Evolutionary conservation across 2,329 filamentous ascomycete species (phyloP), one percentile per base, ranked within the genome.

Genomic region (Hymenoscyphus fraxineus): DNA sequence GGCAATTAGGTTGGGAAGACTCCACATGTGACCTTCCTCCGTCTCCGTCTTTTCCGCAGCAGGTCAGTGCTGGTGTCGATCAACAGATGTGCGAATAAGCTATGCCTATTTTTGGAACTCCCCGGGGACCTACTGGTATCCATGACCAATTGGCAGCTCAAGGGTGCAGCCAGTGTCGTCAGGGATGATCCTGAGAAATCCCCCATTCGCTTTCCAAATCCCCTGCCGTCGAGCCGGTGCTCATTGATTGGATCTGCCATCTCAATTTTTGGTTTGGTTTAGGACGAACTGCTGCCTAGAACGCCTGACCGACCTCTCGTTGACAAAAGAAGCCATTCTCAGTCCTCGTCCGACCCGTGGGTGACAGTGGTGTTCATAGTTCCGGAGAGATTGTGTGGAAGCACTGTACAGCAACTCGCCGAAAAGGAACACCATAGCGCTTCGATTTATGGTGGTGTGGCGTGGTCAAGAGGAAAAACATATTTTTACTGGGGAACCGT

Each of bases 241-340:
- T 19, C 31, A 16, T 27, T 57, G 31, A 57, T 57, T 57, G 55
- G 22, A 19, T 12, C 22, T n/a, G 55, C 13, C 27, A n/a, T 13
- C 27, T 57, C 31, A 19, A 5, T 57, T 57, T 27, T 13, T 7
- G 9, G 35, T 3, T 35, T 35, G 55, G n/a, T 60, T 31, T 60
- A 19, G 40, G n/a, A 60, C 51, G 32, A 32, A 51, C 58, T 60
- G 58, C 41, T 60, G 58, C 58, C 58, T 60, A 60, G 39, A 60
- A 60, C 58, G 58, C 58, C 58, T 60, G 58, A 51, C 31, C 55
- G 31, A 35, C 31, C 27, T 6, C 27, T 38, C 13, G 15, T 13
- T 31, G 35, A 38, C 54, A 38, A 35, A 57, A 19, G 54, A 57
- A 32, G 54, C 15, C 55, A 38, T 57, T 32, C 55, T 38, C 31